Conservation (phyloP, 192 early-diverging fungal genomes). For the Entomortierella parvispora region DNA sequence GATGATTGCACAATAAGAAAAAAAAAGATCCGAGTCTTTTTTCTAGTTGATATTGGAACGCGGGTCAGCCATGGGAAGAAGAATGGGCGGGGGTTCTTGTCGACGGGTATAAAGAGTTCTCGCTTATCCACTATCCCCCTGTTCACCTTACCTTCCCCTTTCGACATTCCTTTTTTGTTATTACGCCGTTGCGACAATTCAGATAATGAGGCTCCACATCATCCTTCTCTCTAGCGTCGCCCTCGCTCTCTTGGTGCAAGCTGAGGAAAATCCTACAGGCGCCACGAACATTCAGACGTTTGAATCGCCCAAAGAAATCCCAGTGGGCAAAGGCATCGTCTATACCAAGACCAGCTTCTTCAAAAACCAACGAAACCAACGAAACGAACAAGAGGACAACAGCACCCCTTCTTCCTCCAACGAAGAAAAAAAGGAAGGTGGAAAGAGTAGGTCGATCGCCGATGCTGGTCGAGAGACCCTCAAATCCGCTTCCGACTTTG, state of each 20-base stretch:
- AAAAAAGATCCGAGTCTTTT: too few species aligned
- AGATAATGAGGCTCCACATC: slow-evolving; percentile 22
- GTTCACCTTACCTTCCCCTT: background rate
- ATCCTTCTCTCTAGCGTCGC: slow-evolving; percentile 24
- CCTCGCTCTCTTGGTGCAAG: slow-evolving; percentile 11
- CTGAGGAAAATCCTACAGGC: background rate
- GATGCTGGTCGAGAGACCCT: background rate
- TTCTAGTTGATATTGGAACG: slow-evolving; percentile 9
- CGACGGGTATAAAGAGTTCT: too few species aligned
- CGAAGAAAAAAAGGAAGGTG: background rate
- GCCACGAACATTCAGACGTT: background rate
- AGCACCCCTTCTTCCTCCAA: too few species aligned
- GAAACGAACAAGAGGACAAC: background rate
- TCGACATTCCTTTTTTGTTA: background rate
- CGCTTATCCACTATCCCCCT: background rate
- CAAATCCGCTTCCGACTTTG: background rate
- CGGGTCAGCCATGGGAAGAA: too few species aligned
- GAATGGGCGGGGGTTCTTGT: too few species aligned
- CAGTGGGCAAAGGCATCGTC: slow-evolving; percentile 28
- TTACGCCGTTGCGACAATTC: too few species aligned
- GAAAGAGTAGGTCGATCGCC: background rate
- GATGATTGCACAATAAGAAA: too few species aligned
- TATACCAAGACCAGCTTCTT: slow-evolving; percentile 17
- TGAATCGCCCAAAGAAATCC: background rate
- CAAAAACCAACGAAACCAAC: background rate